phyloP scores from a whole-genome alignment of 1,139 yeast species.

The Candida labiduridarum region DNA sequence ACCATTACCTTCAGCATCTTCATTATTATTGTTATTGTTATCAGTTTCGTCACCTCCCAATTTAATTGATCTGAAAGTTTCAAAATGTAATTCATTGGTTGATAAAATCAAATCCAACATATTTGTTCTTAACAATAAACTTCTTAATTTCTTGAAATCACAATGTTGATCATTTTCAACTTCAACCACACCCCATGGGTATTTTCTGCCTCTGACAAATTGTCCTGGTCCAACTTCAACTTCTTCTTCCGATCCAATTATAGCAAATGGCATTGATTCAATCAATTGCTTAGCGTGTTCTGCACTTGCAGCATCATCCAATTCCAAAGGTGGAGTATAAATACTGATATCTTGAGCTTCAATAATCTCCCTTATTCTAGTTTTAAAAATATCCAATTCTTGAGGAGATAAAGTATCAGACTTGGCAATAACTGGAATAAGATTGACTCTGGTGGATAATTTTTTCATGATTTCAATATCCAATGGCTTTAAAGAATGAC shows the following conservation, averaged over 20 bases:
- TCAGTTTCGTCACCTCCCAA: constrained; percentile 62
- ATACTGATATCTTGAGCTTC: constrained; percentile 91
- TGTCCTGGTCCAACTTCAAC: constrained; percentile 76
- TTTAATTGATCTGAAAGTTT: constrained; percentile 80
- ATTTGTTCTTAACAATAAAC: constrained; percentile 85
- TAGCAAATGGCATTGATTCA: constrained; percentile 92
- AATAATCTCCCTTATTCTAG: constrained; percentile 84
- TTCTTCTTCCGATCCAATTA: constrained; percentile 89
- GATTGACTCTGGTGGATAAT: constrained; percentile 83
- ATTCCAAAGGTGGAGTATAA: constrained; percentile 83
- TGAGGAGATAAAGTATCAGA: constrained; percentile 87
- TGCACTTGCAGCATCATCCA: constrained; percentile 72
- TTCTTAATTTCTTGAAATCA: constrained; percentile 90
- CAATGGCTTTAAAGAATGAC: constrained; percentile 48
- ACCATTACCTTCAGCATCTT: constrained; percentile 20
- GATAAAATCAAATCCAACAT: constrained; percentile 86
- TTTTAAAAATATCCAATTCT: constrained; percentile 82
- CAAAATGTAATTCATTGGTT: constrained; percentile 93
- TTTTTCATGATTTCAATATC: constrained; percentile 82
- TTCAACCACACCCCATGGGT: constrained; percentile 97
- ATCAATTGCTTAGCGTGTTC: constrained; percentile 83
- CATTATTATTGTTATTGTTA: constrained; percentile 17
- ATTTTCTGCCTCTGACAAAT: constrained; percentile 85
- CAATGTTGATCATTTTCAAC: constrained; percentile 96
- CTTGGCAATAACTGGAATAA: constrained; percentile 94